Evolutionary conservation across 208 protist species (phyloP).

Genomic region (Acanthamoeba sp.): DNA sequence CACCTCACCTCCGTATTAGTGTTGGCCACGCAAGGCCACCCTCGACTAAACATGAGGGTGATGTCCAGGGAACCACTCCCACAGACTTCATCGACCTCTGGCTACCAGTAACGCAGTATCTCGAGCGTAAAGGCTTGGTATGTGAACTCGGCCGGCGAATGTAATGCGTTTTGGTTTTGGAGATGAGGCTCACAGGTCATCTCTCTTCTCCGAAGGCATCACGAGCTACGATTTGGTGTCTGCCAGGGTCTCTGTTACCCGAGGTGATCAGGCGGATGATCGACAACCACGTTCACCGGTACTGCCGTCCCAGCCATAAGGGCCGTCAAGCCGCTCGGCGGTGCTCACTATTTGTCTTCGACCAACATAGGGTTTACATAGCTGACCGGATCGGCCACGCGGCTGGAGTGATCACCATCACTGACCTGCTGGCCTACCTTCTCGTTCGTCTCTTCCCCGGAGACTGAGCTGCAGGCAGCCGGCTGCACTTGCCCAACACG

Average conservation of each 20-base stretch:
- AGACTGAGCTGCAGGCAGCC: background rate
- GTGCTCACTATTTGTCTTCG: background rate
- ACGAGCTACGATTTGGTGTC: background rate
- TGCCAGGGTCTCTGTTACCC: background rate
- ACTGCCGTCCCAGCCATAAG: background rate
- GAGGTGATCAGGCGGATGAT: slow-evolving; percentile 25
- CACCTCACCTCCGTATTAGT: background rate
- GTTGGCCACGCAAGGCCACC: background rate
- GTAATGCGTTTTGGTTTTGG: background rate
- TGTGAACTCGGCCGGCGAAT: background rate
- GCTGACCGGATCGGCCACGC: slow-evolving; percentile 11
- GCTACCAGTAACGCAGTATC: slow-evolving; percentile 59
- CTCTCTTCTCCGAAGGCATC: background rate
- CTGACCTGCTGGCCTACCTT: slow-evolving; percentile 55
- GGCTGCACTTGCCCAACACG: too few relatives aligned
- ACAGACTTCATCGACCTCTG: slow-evolving; percentile 18
- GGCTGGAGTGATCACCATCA: slow-evolving; percentile 58
- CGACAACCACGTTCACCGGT: slow-evolving; percentile 57
- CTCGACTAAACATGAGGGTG: background rate
- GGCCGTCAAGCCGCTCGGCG: background rate
- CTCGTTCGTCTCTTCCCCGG: slow-evolving; percentile 24
- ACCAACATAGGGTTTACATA: slow-evolving; percentile 33
- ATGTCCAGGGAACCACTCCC: slow-evolving; percentile 10
- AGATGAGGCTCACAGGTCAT: background rate
- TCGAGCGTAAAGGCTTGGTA: background rate